These are phyloP conservation scores for Lecanicillium sp. DNA, from an alignment of 2,329 filamentous ascomycete genomes.

Conservation along the genomic window DNA sequence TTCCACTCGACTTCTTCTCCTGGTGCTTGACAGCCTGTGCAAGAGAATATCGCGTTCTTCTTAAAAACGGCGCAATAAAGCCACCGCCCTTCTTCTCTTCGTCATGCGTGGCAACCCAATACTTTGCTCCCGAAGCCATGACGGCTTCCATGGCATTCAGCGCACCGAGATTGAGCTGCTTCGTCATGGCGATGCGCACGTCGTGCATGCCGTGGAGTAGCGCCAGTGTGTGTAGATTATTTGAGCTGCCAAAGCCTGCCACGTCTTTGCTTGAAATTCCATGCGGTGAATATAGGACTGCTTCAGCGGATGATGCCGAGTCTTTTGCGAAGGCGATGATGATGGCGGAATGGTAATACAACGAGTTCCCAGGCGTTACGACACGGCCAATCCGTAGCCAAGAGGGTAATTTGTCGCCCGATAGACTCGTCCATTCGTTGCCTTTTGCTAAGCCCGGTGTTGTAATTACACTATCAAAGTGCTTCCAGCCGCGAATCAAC, in stretches of 20 bases:
- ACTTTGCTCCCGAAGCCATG: constrained; percentile 41
- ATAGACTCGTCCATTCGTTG: constrained; percentile 12
- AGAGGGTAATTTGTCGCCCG: constrained; percentile 33
- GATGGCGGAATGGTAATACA: constrained; percentile 55
- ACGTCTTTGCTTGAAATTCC: constrained; percentile 44
- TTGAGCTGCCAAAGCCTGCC: constrained; percentile 21
- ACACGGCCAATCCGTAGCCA: constrained; percentile 56
- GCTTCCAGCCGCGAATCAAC: constrained; percentile 47
- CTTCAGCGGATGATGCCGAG: constrained; percentile 32
- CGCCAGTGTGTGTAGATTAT: constrained; percentile 38
- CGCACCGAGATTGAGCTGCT: constrained; percentile 56
- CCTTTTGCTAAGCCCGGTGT: constrained; percentile 34
- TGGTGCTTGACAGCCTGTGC: constrained; percentile 32
- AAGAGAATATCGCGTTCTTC: constrained; percentile 33
- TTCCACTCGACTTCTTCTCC: constrained; percentile 15
- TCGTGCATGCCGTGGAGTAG: constrained; percentile 59
- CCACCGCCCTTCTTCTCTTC: constrained; percentile 53
- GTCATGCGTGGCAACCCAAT: constrained; percentile 60
- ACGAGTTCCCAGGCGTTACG: constrained; percentile 40
- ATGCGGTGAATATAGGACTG: constrained; percentile 56
- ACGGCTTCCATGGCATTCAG: constrained; percentile 52
- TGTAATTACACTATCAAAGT: constrained; percentile 48
- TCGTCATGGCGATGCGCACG: constrained; percentile 37
- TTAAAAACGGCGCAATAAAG: constrained; percentile 43
- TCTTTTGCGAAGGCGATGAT: constrained; percentile 42